These are phyloP conservation scores for Eucalyptus pauciflora DNA, from an alignment of 345 rosid genomes.

Conservation along the genomic window DNA sequence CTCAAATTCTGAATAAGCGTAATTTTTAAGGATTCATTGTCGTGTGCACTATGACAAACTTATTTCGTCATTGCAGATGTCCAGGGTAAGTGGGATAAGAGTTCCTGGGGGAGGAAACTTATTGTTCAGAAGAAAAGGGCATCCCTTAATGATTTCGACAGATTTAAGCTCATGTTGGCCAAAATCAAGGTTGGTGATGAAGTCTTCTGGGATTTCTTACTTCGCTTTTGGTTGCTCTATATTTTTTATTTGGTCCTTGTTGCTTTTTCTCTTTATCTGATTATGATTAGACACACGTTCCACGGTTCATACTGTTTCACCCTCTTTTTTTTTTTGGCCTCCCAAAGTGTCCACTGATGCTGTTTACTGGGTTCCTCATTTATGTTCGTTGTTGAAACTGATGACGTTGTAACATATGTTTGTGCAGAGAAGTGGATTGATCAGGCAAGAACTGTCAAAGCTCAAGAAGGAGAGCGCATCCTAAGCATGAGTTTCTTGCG, in stretches of 20 bases:
- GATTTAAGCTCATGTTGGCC: constrained; percentile 84
- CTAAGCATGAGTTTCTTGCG: neutral
- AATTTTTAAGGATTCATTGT: neutral
- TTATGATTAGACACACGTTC: neutral
- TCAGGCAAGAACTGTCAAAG: constrained; percentile 62
- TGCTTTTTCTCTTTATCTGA: neutral
- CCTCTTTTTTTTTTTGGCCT: neutral
- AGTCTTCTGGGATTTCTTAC: neutral
- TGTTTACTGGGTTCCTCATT: neutral
- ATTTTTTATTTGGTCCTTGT: neutral
- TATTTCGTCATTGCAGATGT: constrained; percentile 34
- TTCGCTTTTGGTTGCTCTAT: neutral
- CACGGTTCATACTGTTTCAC: neutral
- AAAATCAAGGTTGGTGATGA: constrained; percentile 54
- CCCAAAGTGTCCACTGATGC: too few species aligned
- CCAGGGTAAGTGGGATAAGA: constrained; percentile 75
- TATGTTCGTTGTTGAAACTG: neutral
- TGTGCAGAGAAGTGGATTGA: constrained; percentile 38
- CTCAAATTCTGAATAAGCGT: neutral
- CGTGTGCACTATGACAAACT: neutral
- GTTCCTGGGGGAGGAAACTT: constrained; percentile 80
- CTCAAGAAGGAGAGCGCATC: constrained; percentile 32
- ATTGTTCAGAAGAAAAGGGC: constrained; percentile 74
- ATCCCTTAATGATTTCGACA: constrained; percentile 64
- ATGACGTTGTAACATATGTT: neutral